Base-by-base conservation (phyloP, 1,139 yeast genomes). In the Yamadazyma dendronema region DNA sequence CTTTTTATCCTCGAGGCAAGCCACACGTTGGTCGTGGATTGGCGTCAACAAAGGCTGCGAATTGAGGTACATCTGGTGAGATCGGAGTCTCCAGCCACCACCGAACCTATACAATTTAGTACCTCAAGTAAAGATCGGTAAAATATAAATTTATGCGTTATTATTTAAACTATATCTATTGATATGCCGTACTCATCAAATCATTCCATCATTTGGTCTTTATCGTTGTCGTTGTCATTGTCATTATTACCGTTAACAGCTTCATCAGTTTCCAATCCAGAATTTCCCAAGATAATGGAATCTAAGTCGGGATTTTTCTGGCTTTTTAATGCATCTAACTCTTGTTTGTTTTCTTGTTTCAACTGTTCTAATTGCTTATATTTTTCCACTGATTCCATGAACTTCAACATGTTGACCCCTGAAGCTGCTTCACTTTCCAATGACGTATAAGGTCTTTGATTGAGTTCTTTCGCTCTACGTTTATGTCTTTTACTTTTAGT, bases 361-460 rank as follows among this genome's bases (percentile, higher is more conserved):
- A 53, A 56, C 35, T 58, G 57, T 43, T 71, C 75, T 37, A 61
- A 46, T 35, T 58, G 59, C 57, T 74, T 74, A 50, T 72, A 73
- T 49, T 76, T 67, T 44, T 81, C 82, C 21, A 83, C 86, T 37
- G 78, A 71, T 39, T 72, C 69, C 52, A 83, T 58, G 56, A 80
- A 90, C 58, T 77, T 81, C 35, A 70, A 69, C 60, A 89, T 69
- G 57, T 87, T 83, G 21, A 75, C 68, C 3, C 97, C 97, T 0
- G 84, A 76, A 1, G 96, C 97, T 28, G 96, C 96, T 53, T 88
- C 89, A 26, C 95, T 84, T 56, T 90, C 97, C 45, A 85, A 79
- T 36, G 77, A 81, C 4, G 96, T 81, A 57, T 90, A 92, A 5
- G 97, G 97, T 37, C 84, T 81, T 37, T 73, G 79, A 40, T 74